These are phyloP conservation scores for Linderina pennispora DNA, from an alignment of 192 early-diverging fungal species.

Conservation along the genomic window DNA sequence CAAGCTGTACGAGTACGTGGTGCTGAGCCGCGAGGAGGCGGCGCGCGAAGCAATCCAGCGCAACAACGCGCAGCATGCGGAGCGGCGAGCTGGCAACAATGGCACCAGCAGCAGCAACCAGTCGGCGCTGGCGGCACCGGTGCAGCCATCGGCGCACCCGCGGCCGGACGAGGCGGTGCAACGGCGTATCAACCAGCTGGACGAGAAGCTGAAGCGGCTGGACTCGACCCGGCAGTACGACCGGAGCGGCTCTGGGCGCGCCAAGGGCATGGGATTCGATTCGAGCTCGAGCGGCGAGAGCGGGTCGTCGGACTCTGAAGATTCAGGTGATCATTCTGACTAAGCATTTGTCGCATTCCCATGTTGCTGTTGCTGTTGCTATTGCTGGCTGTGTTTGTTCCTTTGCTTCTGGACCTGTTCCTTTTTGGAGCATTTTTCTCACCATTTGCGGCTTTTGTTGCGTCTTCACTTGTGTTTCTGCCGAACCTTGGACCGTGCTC, in stretches of 20 bases:
- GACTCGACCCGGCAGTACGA: slow-evolving; percentile 32
- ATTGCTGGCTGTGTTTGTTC: slow-evolving; percentile 16
- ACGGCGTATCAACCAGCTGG: slow-evolving; percentile 34
- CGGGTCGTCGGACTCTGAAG: slow-evolving; percentile 69
- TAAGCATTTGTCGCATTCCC: slow-evolving; percentile 43
- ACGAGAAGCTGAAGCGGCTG: slow-evolving; percentile 45
- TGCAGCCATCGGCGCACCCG: slow-evolving; percentile 26
- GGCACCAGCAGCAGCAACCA: too few relatives aligned
- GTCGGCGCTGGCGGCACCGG: slow-evolving; percentile 45
- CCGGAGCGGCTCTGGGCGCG: slow-evolving; percentile 18
- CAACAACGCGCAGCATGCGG: slow-evolving; percentile 39
- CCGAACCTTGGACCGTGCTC: too few relatives aligned
- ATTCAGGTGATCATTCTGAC: slow-evolving; percentile 77
- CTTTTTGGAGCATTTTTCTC: too few relatives aligned
- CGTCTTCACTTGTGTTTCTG: too few relatives aligned
- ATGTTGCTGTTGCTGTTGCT: slow-evolving; percentile 15
- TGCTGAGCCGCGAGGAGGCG: slow-evolving; percentile 46
- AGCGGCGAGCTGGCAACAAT: slow-evolving; percentile 47
- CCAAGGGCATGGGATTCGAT: slow-evolving; percentile 21
- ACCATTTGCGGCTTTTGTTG: too few relatives aligned
- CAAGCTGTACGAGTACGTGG: slow-evolving; percentile 83
- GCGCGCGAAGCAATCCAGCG: slow-evolving; percentile 41
- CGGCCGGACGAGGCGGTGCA: slow-evolving; percentile 18
- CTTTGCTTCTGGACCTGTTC: too few relatives aligned
- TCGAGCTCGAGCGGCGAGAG: slow-evolving; percentile 46